phyloP scores from a whole-genome alignment of 139 green algal genomes.

The Volvox reticuliferus region DNA sequence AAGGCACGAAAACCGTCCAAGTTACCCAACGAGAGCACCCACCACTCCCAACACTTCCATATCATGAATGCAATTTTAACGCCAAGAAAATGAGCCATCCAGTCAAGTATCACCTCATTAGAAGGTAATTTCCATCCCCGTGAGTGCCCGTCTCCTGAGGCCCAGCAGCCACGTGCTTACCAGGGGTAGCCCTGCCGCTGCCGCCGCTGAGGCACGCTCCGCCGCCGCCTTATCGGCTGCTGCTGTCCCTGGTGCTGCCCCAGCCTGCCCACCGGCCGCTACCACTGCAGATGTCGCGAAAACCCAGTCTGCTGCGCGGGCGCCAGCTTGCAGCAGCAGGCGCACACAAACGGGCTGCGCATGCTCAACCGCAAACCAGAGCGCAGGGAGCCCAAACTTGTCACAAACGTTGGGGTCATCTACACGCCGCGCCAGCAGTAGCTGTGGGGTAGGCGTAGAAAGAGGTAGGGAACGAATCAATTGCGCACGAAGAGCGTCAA shows the following conservation, averaged over 20 bases:
- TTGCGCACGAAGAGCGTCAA: too few species aligned
- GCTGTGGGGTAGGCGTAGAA: background rate
- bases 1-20: too few species aligned
- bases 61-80: too few species aligned
- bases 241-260: background rate
- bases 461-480: too few species aligned
- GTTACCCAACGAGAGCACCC: too few species aligned
- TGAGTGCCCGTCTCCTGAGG: too few species aligned
- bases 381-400: conserved; percentile 46
- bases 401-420: conserved; percentile 43
- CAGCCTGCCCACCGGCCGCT: background rate
- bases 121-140: too few species aligned
- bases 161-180: background rate
- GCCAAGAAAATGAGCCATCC: too few species aligned
- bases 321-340: conserved; percentile 31
- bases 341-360: conserved; percentile 37
- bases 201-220: conserved; percentile 20
- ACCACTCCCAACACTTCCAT: too few species aligned
- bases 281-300: background rate
- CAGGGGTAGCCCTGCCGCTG: conserved; percentile 17
- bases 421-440: conserved; percentile 5
- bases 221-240: conserved; percentile 7
- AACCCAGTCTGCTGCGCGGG: conserved; percentile 41
- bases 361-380: conserved; percentile 48
- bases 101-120: too few species aligned